Evolutionary conservation across 306 rosid genomes (phyloP), one percentile per base, ranked within the genome.

Genomic region (Spatholobus suberectus): DNA sequence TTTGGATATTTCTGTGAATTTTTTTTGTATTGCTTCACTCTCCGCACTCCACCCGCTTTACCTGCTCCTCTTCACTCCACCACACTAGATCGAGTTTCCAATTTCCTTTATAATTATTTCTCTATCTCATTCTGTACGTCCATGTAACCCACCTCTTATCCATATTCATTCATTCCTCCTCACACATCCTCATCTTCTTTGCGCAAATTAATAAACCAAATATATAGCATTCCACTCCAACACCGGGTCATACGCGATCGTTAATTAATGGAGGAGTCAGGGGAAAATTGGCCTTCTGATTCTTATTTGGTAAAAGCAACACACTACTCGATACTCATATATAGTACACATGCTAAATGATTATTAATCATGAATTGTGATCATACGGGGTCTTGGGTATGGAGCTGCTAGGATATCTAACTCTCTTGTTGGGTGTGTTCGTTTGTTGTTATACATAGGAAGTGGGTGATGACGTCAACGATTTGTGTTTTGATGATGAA

Each of bases 211-310:
- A n/a, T n/a, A n/a, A n/a, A 24, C 71, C 71, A 58, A 41, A 76
- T n/a, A 18, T 44, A 62, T 63, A 61, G 40, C 23, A 40, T 66
- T 15, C 26, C 17, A 21, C 24, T 17, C 54, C 3, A 44, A 37
- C 72, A 46, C 24, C n/a, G 47, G 54, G n/a, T n/a, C n/a, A n/a
- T n/a, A n/a, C n/a, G n/a, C n/a, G n/a, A n/a, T 20, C 26, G 2
- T 9, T 35, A 38, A 61, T 4, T 46, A 9, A 83, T 84, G 87
- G 87, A 79, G 62, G 87, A 70, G 43, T 74, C 87, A 4, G 87
- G 87, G 54, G 87, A 85, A 85, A 85, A 85, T 68, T 85, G 82
- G 87, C 87, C 85, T 85, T 80, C 35, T 4, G 20, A 80, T 69
- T 80, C 82, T 68, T 57, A 68, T 44, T 23, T 80, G 85, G 85